Base-by-base conservation (phyloP, 306 rosid species). In the Malus fusca region DNA sequence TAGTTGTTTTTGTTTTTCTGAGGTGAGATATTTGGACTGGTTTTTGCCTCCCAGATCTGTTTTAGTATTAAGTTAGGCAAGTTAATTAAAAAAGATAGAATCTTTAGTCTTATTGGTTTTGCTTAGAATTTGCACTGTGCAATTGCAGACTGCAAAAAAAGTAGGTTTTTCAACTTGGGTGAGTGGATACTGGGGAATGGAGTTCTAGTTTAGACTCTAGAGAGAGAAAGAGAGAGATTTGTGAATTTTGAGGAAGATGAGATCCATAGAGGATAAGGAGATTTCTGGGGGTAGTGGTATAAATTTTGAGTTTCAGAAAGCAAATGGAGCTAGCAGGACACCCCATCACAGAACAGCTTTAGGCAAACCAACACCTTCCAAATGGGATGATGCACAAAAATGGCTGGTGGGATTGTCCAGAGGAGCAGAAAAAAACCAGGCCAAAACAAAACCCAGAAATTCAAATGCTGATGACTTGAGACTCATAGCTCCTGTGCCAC, bases 361-460 rank as follows among this genome's bases (percentile, higher is more conserved):
- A 61, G 97, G 97, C 19, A 96, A 96, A 83, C 90, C 99, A 28
- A 87, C 97, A 6, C 97, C 99, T 0, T 92, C 99, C 31, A 92
- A 96, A 78, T 96, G 99, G 99, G 99, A 96, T 22, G 98, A 96
- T 77, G 98, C 99, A 56, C 99, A 96, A 64, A 96, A 96, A 74
- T 96, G 99, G 99, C 85, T 96, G 0, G 97, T 92, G 37, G 93
- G 97, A 8, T 82, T 96, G 78, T 93, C 99, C 31, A 89, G 90
- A 85, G 98, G 83, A 12, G 91, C 90, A 37, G 97, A 95, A 61
- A 92, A 88, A 79, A 84, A 64, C 63, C 96, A 89, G 19, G 84
- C 93, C 53, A 90, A 87, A 71, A 85, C 66, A 84, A 89, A 87
- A 70, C 96, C 97, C 30, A 79, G 99, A 48, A 88, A 92, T 88